phyloP scores from a whole-genome alignment of 2,329 filamentous ascomycete species.

The Anthostomella pinea region DNA sequence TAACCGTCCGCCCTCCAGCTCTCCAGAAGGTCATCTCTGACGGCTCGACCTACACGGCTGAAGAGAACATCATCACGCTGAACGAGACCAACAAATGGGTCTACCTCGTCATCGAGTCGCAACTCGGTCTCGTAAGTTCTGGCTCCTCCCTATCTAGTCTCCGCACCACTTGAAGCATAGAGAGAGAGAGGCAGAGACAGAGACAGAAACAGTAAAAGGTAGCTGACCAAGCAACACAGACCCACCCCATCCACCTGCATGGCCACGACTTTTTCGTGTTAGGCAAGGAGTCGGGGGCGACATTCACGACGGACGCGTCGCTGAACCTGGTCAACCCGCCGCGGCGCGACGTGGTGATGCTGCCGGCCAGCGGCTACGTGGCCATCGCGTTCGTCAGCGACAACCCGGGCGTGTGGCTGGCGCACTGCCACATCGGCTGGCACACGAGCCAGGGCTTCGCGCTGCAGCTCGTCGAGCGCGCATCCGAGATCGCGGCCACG shows the following conservation, averaged over 20 bases:
- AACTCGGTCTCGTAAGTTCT: conserved; percentile 19
- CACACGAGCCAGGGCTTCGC: conserved; percentile 50
- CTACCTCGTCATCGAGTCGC: conserved; percentile 34
- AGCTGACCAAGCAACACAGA: conserved; percentile 15
- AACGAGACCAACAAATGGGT: conserved; percentile 33
- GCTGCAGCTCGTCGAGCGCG: conserved; percentile 48
- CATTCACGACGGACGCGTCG: conserved; percentile 25
- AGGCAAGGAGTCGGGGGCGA: conserved; percentile 29
- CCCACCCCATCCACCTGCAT: conserved; percentile 44
- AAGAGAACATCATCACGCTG: conserved; percentile 32
- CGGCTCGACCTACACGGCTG: conserved; percentile 20
- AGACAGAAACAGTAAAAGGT: conserved; percentile 1
- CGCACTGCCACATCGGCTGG: conserved; percentile 44
- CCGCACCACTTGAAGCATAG: neutral
- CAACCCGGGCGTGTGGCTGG: conserved; percentile 51
- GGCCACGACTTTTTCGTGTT: conserved; percentile 44
- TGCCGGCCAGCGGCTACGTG: conserved; percentile 45
- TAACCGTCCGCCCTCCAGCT: conserved; percentile 21
- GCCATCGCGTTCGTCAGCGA: conserved; percentile 49
- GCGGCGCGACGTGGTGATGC: conserved; percentile 46
- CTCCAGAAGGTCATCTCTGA: conserved; percentile 32
- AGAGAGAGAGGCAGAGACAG: no score
- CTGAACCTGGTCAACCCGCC: conserved; percentile 43
- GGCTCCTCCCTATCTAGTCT: conserved; percentile 7
- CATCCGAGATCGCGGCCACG: conserved; percentile 27